Percentiles rank a stretch among this genome's conserved stretches.
Evolutionary conservation across 192 early-diverging fungal species (phyloP).

Genomic region (Endogone sp.): DNA sequence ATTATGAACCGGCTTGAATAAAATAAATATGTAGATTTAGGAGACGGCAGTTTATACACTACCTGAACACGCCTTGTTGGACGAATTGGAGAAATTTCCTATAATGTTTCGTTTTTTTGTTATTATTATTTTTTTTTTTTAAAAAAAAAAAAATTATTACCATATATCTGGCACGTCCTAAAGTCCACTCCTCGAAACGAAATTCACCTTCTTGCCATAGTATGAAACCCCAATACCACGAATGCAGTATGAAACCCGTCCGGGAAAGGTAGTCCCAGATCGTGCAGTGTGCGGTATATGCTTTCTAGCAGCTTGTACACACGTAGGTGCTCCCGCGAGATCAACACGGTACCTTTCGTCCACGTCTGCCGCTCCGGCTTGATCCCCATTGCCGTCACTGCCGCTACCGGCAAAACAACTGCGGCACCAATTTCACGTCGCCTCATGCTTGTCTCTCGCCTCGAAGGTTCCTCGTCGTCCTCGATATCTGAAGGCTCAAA

Average conservation of each 20-base stretch:
- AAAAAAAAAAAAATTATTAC: too few relatives aligned
- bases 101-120: too few relatives aligned
- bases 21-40: too few relatives aligned
- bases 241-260: background rate
- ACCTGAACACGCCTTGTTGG: background rate
- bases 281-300: background rate
- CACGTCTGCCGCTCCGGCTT: too few relatives aligned
- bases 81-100: background rate
- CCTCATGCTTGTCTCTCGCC: background rate
- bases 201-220: background rate
- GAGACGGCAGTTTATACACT: too few relatives aligned
- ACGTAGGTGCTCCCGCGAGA: background rate
- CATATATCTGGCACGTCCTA: background rate
- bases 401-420: background rate
- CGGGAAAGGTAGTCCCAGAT: background rate
- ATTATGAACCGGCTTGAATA: too few relatives aligned
- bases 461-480: background rate
- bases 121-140: too few relatives aligned
- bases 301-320: background rate
- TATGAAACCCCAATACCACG: background rate
- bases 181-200: background rate
- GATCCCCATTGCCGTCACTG: too few relatives aligned
- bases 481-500: background rate
- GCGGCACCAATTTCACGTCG: background rate
- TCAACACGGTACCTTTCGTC: too few relatives aligned